Evolutionary conservation across 2,329 filamentous ascomycete genomes (phyloP), one percentile per base, ranked within the genome.

Genomic region (Fusarium nygamai): DNA sequence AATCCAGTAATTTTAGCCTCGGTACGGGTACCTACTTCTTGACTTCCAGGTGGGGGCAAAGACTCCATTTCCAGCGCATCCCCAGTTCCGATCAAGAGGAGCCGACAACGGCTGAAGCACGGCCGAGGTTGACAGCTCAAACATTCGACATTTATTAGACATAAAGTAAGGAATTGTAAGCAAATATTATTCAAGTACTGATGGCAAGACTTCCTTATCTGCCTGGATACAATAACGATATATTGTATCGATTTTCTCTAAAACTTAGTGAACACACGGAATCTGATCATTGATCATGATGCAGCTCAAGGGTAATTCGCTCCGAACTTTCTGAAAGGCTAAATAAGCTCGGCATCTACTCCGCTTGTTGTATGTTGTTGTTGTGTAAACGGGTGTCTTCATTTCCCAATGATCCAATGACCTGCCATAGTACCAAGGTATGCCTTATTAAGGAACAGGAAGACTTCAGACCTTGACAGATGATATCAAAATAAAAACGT

Each of bases 1-100:
- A 50, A 64, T 63, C 62, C 59, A 71, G 50, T 60, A 67, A 34
- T 65, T 73, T 78, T 76, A 73, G 73, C 75, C 75, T 77, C 75
- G 75, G 75, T 67, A 78, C 51, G 51, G 51, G 51, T 41, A 56
- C 51, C 51, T 56, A 56, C 60, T 72, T 64, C 36, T 71, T 61
- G 62, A 64, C 43, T 57, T 71, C 24, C 64, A 59, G 63, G 73
- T 64, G 71, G 76, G 63, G 72, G 20, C 58, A n/a, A 67, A 61
- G 71, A 69, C 63, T 70, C 44, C 31, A 57, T 64, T 59, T 58
- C 56, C 54, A 70, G 50, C 68, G 58, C 34, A 58, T 67, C 48
- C 70, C 64, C 50, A 70, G 48, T 67, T 66, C 48, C 43, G 29
- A 56, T 56, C 46, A 54, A 43, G 56, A 59, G 71, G 53, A 73